Evolutionary conservation across 1,284 basidiomycete genomes (phyloP).

Genomic region (Mycosarcoma maydis): DNA sequence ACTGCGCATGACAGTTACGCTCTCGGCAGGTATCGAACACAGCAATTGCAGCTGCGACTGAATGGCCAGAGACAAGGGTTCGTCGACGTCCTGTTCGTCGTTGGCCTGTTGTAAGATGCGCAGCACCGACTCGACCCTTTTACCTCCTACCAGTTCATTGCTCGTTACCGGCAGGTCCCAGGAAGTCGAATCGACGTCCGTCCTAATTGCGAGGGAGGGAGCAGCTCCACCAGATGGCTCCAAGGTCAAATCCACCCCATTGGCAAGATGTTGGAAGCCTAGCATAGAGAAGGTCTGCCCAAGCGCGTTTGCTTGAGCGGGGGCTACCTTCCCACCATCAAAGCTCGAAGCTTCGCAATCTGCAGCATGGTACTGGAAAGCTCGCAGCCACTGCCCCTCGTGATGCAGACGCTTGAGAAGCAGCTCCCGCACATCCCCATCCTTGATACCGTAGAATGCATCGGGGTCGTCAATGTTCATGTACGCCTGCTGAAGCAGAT

Average conservation of each 20-base stretch:
- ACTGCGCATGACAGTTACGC: slow-evolving; percentile 21
- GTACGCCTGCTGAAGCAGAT: slow-evolving; percentile 86
- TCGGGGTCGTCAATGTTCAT: slow-evolving; percentile 95
- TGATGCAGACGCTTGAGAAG: slow-evolving; percentile 87
- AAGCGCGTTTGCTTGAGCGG: slow-evolving; percentile 1
- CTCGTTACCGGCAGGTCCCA: slow-evolving; percentile 76
- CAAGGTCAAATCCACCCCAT: slow-evolving; percentile 59
- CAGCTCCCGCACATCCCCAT: slow-evolving; percentile 79
- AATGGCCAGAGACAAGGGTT: slow-evolving; percentile 19
- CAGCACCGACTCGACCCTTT: slow-evolving; percentile 79
- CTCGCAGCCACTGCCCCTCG: slow-evolving; percentile 88
- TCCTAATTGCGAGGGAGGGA: slow-evolving; percentile 72
- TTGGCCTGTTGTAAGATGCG: slow-evolving; percentile 73
- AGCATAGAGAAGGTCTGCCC: slow-evolving; percentile 75
- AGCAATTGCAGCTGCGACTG: slow-evolving; percentile 39
- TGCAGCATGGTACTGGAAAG: slow-evolving; percentile 88
- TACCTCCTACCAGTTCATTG: slow-evolving; percentile 25
- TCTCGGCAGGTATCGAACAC: slow-evolving; percentile 31
- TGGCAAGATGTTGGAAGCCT: slow-evolving; percentile 84
- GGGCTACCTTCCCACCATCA: not conserved
- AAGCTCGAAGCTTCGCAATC: slow-evolving; percentile 71
- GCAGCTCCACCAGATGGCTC: slow-evolving; percentile 36
- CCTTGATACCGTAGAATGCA: slow-evolving; percentile 91
- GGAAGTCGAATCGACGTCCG: slow-evolving; percentile 87
- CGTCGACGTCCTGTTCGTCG: slow-evolving; percentile 19